A percentile compares a stretch with the other conserved stretches of the same genome.
Conservation (phyloP, 2,329 filamentous ascomycete species). For the Fusarium ramigenum region DNA sequence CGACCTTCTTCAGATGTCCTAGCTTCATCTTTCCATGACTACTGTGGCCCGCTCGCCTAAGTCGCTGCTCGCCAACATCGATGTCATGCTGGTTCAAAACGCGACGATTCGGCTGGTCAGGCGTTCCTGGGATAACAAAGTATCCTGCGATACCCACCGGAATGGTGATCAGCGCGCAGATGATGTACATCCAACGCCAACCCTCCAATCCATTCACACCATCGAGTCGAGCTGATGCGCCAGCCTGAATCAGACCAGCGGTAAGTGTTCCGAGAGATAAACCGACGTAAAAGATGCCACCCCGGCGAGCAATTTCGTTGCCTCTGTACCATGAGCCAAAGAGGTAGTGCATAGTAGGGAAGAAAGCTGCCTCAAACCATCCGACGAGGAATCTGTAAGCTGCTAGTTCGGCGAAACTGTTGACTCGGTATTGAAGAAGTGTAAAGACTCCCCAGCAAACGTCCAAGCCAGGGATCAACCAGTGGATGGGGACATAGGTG, state of each 20-base stretch:
- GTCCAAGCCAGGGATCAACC: constrained; percentile 61
- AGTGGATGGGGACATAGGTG: constrained; percentile 57
- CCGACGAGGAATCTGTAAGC: constrained; percentile 65
- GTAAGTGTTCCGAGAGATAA: constrained; percentile 62
- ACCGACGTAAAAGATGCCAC: constrained; percentile 61
- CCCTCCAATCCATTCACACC: constrained; percentile 57
- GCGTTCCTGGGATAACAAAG: constrained; percentile 59
- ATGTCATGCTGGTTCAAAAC: constrained; percentile 59
- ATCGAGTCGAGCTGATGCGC: constrained; percentile 51
- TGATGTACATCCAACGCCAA: constrained; percentile 68
- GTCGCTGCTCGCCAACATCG: constrained; percentile 54
- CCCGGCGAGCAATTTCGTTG: constrained; percentile 58
- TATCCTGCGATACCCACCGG: constrained; percentile 61
- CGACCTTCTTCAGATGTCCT: constrained; percentile 46
- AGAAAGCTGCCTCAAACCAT: constrained; percentile 59
- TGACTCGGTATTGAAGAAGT: constrained; percentile 61
- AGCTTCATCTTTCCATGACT: constrained; percentile 49
- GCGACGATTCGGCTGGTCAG: constrained; percentile 57
- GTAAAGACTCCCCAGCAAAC: constrained; percentile 66
- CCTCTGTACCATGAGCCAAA: constrained; percentile 58
- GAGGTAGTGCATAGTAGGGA: constrained; percentile 53
- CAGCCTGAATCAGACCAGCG: constrained; percentile 60
- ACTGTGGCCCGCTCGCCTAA: constrained; percentile 55
- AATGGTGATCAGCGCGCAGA: constrained; percentile 63
- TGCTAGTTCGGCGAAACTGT: constrained; percentile 59